These are phyloP conservation scores for Trichoderma gracile DNA, from an alignment of 2,329 filamentous ascomycete species.

Conservation along the genomic window DNA sequence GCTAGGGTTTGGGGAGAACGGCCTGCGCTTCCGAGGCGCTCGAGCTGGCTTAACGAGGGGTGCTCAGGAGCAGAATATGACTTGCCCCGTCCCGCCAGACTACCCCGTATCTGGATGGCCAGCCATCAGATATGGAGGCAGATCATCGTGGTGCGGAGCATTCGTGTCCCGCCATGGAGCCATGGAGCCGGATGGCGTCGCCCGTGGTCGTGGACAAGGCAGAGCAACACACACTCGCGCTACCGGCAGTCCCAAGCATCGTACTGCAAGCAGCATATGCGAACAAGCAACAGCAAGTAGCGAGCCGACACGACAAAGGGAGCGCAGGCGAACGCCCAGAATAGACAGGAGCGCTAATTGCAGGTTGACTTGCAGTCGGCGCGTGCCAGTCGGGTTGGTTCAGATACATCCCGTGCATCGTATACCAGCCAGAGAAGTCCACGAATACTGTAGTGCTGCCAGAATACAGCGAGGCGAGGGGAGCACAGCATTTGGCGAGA, in stretches of 20 bases:
- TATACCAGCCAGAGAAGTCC: background rate
- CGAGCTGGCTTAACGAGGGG: constrained; percentile 4
- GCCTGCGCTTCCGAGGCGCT: constrained; percentile 18
- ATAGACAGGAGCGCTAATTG: constrained; percentile 22
- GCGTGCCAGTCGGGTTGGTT: constrained; percentile 5
- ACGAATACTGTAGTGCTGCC: background rate
- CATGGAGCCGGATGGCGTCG: constrained; percentile 9
- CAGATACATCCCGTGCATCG: constrained; percentile 4
- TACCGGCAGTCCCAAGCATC: no score
- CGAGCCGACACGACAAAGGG: background rate
- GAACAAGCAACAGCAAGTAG: no score
- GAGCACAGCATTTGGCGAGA: constrained; percentile 4
- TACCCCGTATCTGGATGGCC: constrained; percentile 24
- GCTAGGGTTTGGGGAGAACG: constrained; percentile 7
- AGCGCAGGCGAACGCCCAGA: background rate
- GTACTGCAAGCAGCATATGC: no score
- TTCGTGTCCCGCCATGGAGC: constrained; percentile 17
- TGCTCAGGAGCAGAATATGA: constrained; percentile 8
- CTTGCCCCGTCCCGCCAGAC: constrained; percentile 3
- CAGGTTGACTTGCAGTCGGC: constrained; percentile 20
- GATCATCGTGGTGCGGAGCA: constrained; percentile 26
- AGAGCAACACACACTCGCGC: background rate
- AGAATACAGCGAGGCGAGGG: background rate
- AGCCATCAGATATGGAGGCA: constrained; percentile 23
- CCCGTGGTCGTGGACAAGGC: background rate